Conservation (phyloP, 495 filamentous ascomycete genomes). For the Penicillium egyptiacum region DNA sequence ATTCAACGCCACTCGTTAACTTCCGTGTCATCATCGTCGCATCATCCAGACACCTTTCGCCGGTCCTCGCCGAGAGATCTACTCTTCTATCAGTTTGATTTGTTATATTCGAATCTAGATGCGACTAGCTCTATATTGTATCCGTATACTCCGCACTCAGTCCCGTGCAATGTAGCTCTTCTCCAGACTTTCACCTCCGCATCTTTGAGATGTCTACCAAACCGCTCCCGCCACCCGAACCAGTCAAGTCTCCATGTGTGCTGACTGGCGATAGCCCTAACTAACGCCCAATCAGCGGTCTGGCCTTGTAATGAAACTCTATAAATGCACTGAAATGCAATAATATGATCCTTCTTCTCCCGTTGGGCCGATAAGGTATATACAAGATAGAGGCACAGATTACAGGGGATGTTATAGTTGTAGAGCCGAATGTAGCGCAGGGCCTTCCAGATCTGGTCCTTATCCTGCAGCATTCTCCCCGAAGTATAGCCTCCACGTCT, state of each 20-base stretch:
- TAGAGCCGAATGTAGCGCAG: conserved; percentile 12
- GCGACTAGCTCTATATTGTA: background rate
- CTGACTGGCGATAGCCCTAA: conserved; percentile 3
- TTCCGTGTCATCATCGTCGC: conserved; percentile 33
- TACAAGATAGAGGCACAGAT: background rate
- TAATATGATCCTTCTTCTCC: conserved; percentile 25
- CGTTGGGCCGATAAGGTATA: conserved; percentile 31
- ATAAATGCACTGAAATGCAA: conserved; percentile 10
- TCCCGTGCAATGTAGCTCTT: background rate
- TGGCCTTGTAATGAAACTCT: conserved; percentile 21
- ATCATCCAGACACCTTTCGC: conserved; percentile 27
- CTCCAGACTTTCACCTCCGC: conserved; percentile 12
- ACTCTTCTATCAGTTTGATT: background rate
- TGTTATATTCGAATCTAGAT: conserved; percentile 2
- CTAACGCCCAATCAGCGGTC: conserved; percentile 22
- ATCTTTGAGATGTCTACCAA: background rate
- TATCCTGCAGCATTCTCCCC: conserved; percentile 8
- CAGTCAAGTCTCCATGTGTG: background rate
- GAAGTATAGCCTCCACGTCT: conserved; percentile 11
- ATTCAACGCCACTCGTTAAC: conserved; percentile 23
- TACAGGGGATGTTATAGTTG: background rate
- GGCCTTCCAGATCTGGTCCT: conserved; percentile 15
- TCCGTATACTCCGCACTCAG: background rate
- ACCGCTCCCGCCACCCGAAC: conserved; percentile 6
- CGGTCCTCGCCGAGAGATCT: conserved; percentile 25